Evolutionary conservation across 306 rosid species (phyloP).

Genomic region (Citrullus mucosospermus): DNA sequence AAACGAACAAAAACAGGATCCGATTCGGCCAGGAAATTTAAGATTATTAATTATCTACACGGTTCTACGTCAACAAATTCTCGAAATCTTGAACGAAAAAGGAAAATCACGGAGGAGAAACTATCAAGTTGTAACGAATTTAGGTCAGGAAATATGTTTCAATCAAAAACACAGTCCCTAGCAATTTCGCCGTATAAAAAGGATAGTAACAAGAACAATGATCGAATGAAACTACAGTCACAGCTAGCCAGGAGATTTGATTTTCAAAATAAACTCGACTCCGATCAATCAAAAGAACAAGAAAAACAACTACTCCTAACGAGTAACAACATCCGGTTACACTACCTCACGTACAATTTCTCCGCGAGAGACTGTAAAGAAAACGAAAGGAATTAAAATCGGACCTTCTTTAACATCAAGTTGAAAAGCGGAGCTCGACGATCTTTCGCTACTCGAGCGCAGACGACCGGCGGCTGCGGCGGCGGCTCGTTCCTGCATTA

Average conservation of each 20-base stretch:
- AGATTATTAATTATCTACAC: background rate
- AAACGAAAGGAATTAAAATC: background rate
- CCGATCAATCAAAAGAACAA: background rate
- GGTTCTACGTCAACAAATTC: background rate
- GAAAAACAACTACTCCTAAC: background rate
- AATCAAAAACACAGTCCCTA: background rate
- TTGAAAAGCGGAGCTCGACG: conserved; percentile 55
- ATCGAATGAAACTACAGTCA: background rate
- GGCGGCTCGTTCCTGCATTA: conserved; percentile 40
- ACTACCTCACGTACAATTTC: background rate
- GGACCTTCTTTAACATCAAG: conserved; percentile 42
- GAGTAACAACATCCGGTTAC: background rate
- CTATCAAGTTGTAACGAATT: background rate
- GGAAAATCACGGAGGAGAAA: background rate
- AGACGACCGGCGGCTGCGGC: conserved; percentile 26
- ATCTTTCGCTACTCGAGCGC: conserved; percentile 62
- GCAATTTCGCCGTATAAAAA: background rate
- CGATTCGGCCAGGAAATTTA: background rate
- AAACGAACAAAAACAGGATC: background rate
- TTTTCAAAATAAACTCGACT: background rate
- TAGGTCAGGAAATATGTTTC: background rate
- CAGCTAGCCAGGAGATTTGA: background rate
- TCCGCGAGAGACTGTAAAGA: background rate
- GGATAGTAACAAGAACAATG: background rate
- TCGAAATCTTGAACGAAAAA: background rate